Evolutionary conservation across 2,329 filamentous ascomycete genomes (phyloP).

Genomic region (Apiospora kogelbergensis): DNA sequence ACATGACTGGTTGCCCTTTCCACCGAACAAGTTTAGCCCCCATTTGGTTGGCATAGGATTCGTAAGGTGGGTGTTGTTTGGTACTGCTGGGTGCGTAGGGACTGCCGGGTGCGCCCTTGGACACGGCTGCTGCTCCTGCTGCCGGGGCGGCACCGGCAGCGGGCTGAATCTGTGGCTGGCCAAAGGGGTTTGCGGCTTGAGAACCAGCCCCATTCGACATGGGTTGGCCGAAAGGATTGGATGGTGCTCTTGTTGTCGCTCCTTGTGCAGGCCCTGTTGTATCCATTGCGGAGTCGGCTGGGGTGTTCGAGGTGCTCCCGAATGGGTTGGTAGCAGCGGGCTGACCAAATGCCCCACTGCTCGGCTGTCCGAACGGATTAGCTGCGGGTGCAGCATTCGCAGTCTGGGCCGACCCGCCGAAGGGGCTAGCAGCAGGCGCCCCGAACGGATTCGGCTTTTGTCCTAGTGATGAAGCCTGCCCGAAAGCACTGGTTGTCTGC

Average conservation of each 20-base stretch:
- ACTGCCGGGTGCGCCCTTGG: conserved; percentile 20
- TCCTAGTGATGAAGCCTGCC: conserved; percentile 36
- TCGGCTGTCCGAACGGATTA: conserved; percentile 32
- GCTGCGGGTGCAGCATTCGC: conserved; percentile 18
- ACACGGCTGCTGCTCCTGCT: conserved; percentile 19
- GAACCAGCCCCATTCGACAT: conserved; percentile 17
- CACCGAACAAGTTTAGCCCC: conserved; percentile 54
- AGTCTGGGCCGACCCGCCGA: conserved; percentile 21
- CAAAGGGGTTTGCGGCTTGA: conserved; percentile 25
- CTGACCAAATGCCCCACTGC: conserved; percentile 34
- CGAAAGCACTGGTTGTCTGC: conserved; percentile 31
- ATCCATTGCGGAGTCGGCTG: conserved; percentile 25
- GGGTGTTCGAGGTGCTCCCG: conserved; percentile 23
- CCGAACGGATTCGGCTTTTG: conserved; percentile 27
- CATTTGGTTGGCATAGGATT: conserved; percentile 44
- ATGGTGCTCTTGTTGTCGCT: conserved; percentile 18
- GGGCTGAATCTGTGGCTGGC: conserved; percentile 18
- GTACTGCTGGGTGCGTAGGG: conserved; percentile 47
- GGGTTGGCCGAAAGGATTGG: conserved; percentile 28
- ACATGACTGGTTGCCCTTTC: conserved; percentile 63
- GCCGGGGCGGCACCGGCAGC: conserved; percentile 18
- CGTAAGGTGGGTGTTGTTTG: conserved; percentile 43
- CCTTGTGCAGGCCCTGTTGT: conserved; percentile 19
- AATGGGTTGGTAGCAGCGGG: conserved; percentile 25
- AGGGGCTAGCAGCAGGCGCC: conserved; percentile 25